phyloP scores from a whole-genome alignment of 2,329 filamentous ascomycete species.

The Aspergillus fumigatiaffinis region DNA sequence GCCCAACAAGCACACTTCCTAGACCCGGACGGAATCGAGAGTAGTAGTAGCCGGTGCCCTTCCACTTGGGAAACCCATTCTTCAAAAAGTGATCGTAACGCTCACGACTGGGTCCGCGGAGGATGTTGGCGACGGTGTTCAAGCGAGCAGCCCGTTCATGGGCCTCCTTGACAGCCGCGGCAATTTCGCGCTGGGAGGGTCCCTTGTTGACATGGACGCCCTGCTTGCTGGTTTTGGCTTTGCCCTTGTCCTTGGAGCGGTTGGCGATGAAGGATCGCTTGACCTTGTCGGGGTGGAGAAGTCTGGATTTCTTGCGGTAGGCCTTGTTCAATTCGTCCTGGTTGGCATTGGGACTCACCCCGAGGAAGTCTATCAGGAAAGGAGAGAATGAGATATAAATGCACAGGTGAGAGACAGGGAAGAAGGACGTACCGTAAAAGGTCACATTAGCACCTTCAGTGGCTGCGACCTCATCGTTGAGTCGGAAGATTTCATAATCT shows the following conservation, averaged over 20 bases:
- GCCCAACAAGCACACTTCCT: constrained; percentile 73
- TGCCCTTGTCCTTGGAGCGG: constrained; percentile 53
- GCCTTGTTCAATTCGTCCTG: constrained; percentile 90
- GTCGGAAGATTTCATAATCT: constrained; percentile 95
- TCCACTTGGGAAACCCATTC: constrained; percentile 95
- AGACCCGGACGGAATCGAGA: constrained; percentile 86
- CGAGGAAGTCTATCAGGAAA: constrained; percentile 64
- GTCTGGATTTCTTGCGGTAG: constrained; percentile 80
- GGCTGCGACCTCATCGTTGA: constrained; percentile 78
- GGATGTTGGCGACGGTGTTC: constrained; percentile 77
- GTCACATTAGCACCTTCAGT: constrained; percentile 74
- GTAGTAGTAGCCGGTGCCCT: constrained; percentile 98
- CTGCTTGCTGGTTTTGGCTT: constrained; percentile 53
- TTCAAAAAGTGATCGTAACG: constrained; percentile 91
- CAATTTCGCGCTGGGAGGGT: constrained; percentile 70
- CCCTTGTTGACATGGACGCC: constrained; percentile 65
- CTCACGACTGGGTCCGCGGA: constrained; percentile 73
- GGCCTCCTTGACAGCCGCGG: constrained; percentile 73
- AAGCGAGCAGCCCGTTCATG: constrained; percentile 79
- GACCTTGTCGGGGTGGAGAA: constrained; percentile 93
- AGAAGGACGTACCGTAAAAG: constrained; percentile 65
- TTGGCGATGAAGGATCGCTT: constrained; percentile 75
- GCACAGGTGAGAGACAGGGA: neutral
- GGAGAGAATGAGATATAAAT: constrained; percentile 1
- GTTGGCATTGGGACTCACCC: constrained; percentile 66